A percentile compares a stretch with the other conserved stretches of the same genome.
phyloP scores from a whole-genome alignment of 371 early-diverging fungal genomes.

The Haplosporangium sp. region DNA sequence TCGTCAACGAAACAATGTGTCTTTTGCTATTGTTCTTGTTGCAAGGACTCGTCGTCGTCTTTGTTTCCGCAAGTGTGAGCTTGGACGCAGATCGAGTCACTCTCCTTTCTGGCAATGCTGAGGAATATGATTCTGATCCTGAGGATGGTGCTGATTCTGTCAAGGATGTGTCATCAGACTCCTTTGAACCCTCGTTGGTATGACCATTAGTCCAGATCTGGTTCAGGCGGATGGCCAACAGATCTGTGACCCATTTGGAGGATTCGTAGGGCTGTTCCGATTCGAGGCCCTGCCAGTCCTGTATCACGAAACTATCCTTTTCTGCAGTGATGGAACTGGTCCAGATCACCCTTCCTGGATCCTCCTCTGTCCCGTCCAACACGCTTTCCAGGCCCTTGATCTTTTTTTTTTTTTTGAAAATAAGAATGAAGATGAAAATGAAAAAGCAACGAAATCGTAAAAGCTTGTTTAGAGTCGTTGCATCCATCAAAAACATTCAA shows the following conservation, averaged over 20 bases:
- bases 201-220: conserved; percentile 48
- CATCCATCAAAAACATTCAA: background rate
- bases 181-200: too few relatives aligned
- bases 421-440: background rate
- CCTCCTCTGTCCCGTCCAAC: conserved; percentile 60
- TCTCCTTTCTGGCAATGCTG: conserved; percentile 6
- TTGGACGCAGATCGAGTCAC: conserved; percentile 32
- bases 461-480: background rate
- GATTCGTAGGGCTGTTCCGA: conserved; percentile 80
- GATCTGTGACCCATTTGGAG: conserved; percentile 80
- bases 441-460: too few relatives aligned
- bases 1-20: conserved; percentile 62
- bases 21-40: background rate
- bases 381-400: conserved; percentile 67
- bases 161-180: background rate
- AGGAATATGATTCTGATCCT: background rate
- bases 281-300: conserved; percentile 81
- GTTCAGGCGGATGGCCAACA: conserved; percentile 67
- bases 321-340: conserved; percentile 79
- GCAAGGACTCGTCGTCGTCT: too few relatives aligned
- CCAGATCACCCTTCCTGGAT: conserved; percentile 81
- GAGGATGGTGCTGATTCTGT: conserved; percentile 16
- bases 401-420: conserved; percentile 37
- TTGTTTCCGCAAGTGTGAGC: background rate
- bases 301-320: conserved; percentile 58